A percentile compares a stretch with the other conserved stretches of the same genome.
phyloP scores from a whole-genome alignment of 331 rosid genomes.

The Stylosanthes scabra region DNA sequence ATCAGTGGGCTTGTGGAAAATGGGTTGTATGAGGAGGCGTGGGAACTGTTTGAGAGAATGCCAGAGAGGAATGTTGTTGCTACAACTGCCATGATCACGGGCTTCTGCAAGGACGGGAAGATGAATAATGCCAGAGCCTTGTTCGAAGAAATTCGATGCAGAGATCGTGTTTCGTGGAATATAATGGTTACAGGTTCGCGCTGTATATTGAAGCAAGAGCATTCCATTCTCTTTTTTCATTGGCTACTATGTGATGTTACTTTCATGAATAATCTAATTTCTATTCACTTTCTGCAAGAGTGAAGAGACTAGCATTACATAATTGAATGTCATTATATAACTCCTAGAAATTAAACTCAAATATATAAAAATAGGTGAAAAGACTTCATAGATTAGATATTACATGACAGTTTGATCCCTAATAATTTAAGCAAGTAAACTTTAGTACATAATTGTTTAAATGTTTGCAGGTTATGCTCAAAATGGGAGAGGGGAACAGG shows the following conservation, averaged over 20 bases:
- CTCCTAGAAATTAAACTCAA: no score
- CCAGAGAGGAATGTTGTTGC: slow-evolving; percentile 52
- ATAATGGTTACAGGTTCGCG: slow-evolving; percentile 57
- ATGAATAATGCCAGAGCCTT: slow-evolving; percentile 52
- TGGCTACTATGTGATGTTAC: neutral
- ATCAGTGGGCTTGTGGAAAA: slow-evolving; percentile 56
- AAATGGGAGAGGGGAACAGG: slow-evolving; percentile 63
- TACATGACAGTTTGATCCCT: no score
- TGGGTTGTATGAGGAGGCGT: slow-evolving; percentile 54
- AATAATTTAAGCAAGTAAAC: no score
- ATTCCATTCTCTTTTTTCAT: neutral
- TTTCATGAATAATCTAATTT: no score
- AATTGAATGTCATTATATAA: no score
- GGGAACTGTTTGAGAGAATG: slow-evolving; percentile 53
- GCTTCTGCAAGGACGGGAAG: slow-evolving; percentile 59
- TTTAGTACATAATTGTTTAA: slow-evolving; percentile 18
- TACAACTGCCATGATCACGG: slow-evolving; percentile 56
- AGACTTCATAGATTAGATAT: no score
- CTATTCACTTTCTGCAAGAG: no score
- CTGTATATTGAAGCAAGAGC: neutral
- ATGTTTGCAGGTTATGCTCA: slow-evolving; percentile 59
- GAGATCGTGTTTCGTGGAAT: slow-evolving; percentile 61
- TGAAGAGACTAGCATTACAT: no score
- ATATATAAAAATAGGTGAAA: no score
- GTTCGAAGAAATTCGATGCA: slow-evolving; percentile 47